Evolutionary conservation across 2,329 filamentous ascomycete genomes (phyloP).

Genomic region (Fusarium oxysporum): DNA sequence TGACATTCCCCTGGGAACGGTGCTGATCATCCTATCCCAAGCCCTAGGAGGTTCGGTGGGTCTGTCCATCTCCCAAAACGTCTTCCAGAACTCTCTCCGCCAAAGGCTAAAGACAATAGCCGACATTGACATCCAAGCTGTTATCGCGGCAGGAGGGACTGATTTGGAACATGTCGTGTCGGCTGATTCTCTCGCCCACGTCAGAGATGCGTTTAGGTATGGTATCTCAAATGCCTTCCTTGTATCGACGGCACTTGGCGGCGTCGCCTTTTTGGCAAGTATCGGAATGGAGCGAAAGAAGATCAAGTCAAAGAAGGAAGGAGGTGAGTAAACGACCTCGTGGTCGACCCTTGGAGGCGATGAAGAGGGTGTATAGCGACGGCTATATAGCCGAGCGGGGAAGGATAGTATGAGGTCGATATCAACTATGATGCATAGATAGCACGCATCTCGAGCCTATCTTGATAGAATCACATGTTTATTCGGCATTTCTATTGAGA

Average conservation of each 20-base stretch:
- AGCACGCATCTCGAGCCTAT: not conserved
- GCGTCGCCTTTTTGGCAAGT: conserved; percentile 32
- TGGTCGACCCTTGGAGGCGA: not conserved
- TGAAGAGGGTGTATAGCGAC: not conserved
- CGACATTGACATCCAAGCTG: conserved; percentile 9
- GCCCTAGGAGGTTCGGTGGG: conserved; percentile 54
- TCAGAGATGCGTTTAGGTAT: conserved; percentile 28
- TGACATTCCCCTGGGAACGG: conserved; percentile 58
- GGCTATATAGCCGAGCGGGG: conserved; percentile 4
- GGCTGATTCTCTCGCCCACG: conserved; percentile 1
- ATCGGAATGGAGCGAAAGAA: conserved; percentile 34
- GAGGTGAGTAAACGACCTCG: not conserved
- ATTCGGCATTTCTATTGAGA: not conserved
- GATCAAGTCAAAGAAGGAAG: conserved; percentile 24
- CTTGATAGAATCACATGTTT: not conserved
- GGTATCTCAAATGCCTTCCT: conserved; percentile 34
- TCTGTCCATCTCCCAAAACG: conserved; percentile 35
- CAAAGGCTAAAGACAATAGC: conserved; percentile 10
- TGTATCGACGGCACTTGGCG: conserved; percentile 35
- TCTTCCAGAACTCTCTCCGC: conserved; percentile 32
- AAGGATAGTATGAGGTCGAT: not conserved
- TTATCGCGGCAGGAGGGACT: conserved; percentile 29
- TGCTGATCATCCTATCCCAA: conserved; percentile 58
- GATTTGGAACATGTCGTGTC: conserved; percentile 29
- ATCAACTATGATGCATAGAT: not conserved